Percentiles rank a stretch among this genome's conserved stretches.
phyloP scores from a whole-genome alignment of 1,284 basidiomycete genomes.

The Trametes hirsuta region DNA sequence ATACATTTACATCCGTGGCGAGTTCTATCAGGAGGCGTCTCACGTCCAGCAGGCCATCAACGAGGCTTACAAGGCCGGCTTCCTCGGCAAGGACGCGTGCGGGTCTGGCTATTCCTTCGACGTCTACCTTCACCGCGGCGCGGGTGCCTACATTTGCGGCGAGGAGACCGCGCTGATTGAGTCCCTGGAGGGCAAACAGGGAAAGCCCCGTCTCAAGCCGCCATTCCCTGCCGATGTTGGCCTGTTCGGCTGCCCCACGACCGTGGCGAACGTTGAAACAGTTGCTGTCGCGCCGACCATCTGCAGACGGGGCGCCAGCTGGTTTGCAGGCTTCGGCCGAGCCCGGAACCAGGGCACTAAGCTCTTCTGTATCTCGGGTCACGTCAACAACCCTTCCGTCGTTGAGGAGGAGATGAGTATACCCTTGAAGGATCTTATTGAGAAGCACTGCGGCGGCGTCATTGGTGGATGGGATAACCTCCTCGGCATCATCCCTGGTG shows the following conservation, averaged over 20 bases:
- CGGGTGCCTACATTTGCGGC: conserved; percentile 98
- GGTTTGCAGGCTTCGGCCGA: conserved; percentile 94
- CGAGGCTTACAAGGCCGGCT: conserved; percentile 92
- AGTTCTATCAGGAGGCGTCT: conserved; percentile 95
- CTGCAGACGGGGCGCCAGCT: conserved; percentile 86
- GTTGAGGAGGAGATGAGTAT: conserved; percentile 99
- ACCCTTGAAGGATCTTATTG: conserved; percentile 90
- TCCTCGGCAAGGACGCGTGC: conserved; percentile 93
- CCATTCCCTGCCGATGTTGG: conserved; percentile 99
- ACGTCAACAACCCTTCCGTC: conserved; percentile 98
- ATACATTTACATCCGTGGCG: conserved; percentile 99
- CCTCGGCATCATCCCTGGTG: conserved; percentile 93
- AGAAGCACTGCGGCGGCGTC: conserved; percentile 97
- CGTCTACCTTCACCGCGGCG: conserved; percentile 96
- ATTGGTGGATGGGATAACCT: conserved; percentile 96
- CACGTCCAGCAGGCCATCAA: conserved; percentile 95
- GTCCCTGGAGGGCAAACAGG: conserved; percentile 96
- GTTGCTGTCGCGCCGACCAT: conserved; percentile 98
- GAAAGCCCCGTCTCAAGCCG: conserved; percentile 98
- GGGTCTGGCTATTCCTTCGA: conserved; percentile 94
- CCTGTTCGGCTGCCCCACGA: conserved; percentile 95
- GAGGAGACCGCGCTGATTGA: conserved; percentile 99
- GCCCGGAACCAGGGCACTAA: conserved; percentile 96
- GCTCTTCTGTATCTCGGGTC: conserved; percentile 94
- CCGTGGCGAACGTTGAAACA: conserved; percentile 98